Conservation (phyloP, 2,329 filamentous ascomycete genomes). For the Magnaporthiopsis rhizophila region DNA sequence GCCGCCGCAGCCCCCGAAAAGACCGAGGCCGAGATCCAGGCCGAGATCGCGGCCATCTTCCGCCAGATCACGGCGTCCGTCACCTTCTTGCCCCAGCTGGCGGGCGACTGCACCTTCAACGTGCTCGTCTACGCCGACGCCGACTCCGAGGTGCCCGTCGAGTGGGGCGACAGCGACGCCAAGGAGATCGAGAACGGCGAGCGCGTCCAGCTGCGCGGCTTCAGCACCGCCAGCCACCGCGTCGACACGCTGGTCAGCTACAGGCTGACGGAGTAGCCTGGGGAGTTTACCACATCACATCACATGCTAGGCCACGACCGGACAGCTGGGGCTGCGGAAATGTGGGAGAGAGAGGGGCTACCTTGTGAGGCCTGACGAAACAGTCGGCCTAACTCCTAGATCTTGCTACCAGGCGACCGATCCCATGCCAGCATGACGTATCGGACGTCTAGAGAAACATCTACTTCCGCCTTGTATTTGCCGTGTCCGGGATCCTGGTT, state of each 20-base stretch:
- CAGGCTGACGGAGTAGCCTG: constrained; percentile 41
- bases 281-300: not conserved
- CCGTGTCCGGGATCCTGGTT: not conserved
- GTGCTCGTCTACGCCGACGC: constrained; percentile 96
- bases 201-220: constrained; percentile 89
- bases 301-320: not conserved
- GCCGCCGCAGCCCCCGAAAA: constrained; percentile 50
- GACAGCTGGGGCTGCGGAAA: not conserved
- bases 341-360: not conserved
- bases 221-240: constrained; percentile 88
- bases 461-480: not conserved
- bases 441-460: not conserved
- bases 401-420: not conserved
- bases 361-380: not conserved
- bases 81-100: constrained; percentile 89
- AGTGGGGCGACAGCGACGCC: constrained; percentile 97
- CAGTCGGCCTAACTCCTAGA: not conserved
- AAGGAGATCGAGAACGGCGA: constrained; percentile 94
- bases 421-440: not conserved
- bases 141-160: constrained; percentile 90
- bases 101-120: constrained; percentile 96
- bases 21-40: constrained; percentile 87
- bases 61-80: constrained; percentile 96
- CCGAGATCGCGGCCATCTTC: constrained; percentile 94
- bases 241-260: constrained; percentile 97